These are phyloP conservation scores for Nitzschia palea DNA, from an alignment of 108 stramenopile genomes.

Conservation along the genomic window DNA sequence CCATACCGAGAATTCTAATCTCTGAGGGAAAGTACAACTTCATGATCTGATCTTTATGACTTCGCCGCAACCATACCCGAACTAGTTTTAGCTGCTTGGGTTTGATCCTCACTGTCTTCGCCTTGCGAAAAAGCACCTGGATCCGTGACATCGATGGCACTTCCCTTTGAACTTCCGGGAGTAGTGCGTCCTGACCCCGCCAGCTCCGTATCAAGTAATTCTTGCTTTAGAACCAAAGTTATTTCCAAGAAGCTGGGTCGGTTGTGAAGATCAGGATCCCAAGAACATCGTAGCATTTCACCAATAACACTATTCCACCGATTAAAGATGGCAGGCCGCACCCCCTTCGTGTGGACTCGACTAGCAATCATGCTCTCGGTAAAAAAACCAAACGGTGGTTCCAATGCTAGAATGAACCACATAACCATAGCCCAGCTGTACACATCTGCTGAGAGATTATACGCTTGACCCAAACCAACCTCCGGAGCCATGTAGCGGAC, in stretches of 20 bases:
- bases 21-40: no score
- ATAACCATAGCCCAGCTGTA: constrained; percentile 80
- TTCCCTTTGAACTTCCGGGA: not conserved
- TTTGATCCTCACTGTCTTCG: not conserved
- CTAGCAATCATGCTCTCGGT: constrained; percentile 45
- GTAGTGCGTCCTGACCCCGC: not conserved
- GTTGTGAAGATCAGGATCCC: constrained; percentile 46
- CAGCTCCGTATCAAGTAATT: not conserved
- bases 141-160: not conserved
- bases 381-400: constrained; percentile 68
- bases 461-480: constrained; percentile 57
- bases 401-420: constrained; percentile 72
- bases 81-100: not conserved
- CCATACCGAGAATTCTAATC: no score
- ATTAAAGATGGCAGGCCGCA: constrained; percentile 52
- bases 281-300: constrained; percentile 53
- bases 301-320: constrained; percentile 63
- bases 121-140: not conserved
- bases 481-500: constrained; percentile 76
- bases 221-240: constrained; percentile 16
- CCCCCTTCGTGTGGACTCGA: constrained; percentile 52
- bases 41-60: no score
- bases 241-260: constrained; percentile 65
- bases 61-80: no score
- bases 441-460: constrained; percentile 71